Conservation (phyloP, 2,329 filamentous ascomycete genomes). For the Alternaria hordeiaustralica region DNA sequence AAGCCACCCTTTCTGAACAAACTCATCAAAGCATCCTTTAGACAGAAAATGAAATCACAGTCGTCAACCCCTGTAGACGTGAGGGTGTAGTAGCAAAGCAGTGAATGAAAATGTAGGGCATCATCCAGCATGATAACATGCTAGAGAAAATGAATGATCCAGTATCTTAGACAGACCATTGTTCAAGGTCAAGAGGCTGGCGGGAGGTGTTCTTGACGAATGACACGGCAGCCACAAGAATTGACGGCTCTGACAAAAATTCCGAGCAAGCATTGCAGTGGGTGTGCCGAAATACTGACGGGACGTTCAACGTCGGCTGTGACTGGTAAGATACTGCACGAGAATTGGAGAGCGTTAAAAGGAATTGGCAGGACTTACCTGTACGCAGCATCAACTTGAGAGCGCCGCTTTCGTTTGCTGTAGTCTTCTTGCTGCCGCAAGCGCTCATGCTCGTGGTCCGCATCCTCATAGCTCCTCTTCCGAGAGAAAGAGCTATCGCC, state of each 20-base stretch:
- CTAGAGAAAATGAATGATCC: background rate
- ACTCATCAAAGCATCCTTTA: background rate
- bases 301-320: conserved; percentile 19
- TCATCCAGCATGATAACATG: background rate
- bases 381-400: conserved; percentile 45
- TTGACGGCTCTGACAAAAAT: background rate
- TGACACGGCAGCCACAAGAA: background rate
- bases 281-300: background rate
- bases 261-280: background rate
- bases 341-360: background rate
- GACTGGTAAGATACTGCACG: conserved; percentile 5
- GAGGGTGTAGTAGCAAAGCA: background rate
- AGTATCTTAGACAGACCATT: background rate
- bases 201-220: background rate
- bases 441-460: conserved; percentile 39
- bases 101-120: background rate
- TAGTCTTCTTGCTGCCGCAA: conserved; percentile 46
- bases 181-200: background rate
- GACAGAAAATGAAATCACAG: background rate
- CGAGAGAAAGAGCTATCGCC: conserved; percentile 43
- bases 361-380: conserved; percentile 29
- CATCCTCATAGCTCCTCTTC: conserved; percentile 48
- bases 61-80: background rate
- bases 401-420: conserved; percentile 45
- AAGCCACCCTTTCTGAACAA: background rate